Evolutionary conservation across 768 basidiomycete genomes (phyloP).

Genomic region (Tylopilus sp.): DNA sequence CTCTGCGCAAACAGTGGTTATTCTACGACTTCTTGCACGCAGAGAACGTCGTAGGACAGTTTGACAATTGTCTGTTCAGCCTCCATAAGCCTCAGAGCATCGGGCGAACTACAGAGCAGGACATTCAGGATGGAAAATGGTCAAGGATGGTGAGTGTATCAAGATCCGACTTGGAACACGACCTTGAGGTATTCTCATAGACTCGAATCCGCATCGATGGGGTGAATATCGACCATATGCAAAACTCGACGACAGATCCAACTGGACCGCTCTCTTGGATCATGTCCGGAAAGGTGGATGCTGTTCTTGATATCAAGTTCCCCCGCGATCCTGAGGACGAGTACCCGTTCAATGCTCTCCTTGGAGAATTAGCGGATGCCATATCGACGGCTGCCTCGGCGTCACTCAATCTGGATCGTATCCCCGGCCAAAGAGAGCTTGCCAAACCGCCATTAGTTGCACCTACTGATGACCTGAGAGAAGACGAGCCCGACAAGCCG

Average conservation of each 20-base stretch:
- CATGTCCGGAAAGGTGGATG: conserved; percentile 93
- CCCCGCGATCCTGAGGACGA: conserved; percentile 76
- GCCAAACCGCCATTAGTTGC: conserved; percentile 83
- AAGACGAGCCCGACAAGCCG: conserved; percentile 33
- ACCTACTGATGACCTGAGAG: conserved; percentile 46
- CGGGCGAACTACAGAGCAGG: conserved; percentile 83
- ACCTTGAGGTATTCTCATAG: conserved; percentile 37
- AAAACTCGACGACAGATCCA: conserved; percentile 74
- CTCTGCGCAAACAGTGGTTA: conserved; percentile 88
- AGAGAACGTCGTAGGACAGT: conserved; percentile 94
- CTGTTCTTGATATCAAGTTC: conserved; percentile 97
- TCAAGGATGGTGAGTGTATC: conserved; percentile 70
- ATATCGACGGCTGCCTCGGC: conserved; percentile 63
- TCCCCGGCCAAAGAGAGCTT: conserved; percentile 84
- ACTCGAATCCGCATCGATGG: conserved; percentile 96
- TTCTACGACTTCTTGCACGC: conserved; percentile 92
- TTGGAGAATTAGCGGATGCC: conserved; percentile 89
- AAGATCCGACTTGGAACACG: neutral
- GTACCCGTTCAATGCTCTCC: conserved; percentile 70
- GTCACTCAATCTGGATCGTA: conserved; percentile 49
- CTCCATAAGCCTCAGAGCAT: conserved; percentile 95
- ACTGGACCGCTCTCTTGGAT: conserved; percentile 94
- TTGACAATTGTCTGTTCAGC: conserved; percentile 96
- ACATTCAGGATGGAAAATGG: conserved; percentile 80
- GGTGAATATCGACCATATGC: conserved; percentile 92